A percentile compares a stretch with the other conserved stretches of the same genome.
Conservation (phyloP, 192 early-diverging fungal genomes). For the Rhizophagus sp. region DNA sequence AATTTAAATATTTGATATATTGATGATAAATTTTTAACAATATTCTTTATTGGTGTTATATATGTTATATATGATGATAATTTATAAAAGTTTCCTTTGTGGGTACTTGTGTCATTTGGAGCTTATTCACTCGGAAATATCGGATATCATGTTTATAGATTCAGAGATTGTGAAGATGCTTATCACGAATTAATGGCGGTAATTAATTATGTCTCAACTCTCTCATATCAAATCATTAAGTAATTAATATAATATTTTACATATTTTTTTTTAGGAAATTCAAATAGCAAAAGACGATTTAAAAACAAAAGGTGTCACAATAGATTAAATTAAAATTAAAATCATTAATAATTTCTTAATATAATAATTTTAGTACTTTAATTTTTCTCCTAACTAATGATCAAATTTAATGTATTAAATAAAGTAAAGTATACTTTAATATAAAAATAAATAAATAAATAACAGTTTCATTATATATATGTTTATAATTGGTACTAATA, state of each 20-base stretch:
- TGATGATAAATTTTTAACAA: not conserved
- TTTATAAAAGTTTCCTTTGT: slow-evolving; percentile 67
- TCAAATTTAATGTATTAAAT: too few relatives aligned
- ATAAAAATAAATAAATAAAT: too few relatives aligned
- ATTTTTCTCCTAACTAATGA: too few relatives aligned
- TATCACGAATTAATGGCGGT: slow-evolving; percentile 79
- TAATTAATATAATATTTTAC: too few relatives aligned
- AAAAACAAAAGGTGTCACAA: not conserved
- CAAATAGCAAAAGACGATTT: slow-evolving; percentile 23
- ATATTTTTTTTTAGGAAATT: slow-evolving; percentile 11
- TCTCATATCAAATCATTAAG: not conserved
- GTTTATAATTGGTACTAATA: too few relatives aligned
- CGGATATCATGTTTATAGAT: slow-evolving; percentile 83
- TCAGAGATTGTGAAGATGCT: slow-evolving; percentile 92
- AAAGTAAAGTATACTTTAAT: too few relatives aligned
- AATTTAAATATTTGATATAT: not conserved
- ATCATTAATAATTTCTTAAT: too few relatives aligned
- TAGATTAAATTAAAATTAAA: slow-evolving; percentile 8
- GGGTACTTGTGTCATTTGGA: slow-evolving; percentile 80
- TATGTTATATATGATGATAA: not conserved
- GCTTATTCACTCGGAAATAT: slow-evolving; percentile 87
- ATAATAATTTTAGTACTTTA: too few relatives aligned
- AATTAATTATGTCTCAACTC: slow-evolving; percentile 16
- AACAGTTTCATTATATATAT: too few relatives aligned
- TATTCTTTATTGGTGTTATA: not conserved